phyloP scores from a whole-genome alignment of 139 green algal species.

The Chlamydomonas urium region DNA sequence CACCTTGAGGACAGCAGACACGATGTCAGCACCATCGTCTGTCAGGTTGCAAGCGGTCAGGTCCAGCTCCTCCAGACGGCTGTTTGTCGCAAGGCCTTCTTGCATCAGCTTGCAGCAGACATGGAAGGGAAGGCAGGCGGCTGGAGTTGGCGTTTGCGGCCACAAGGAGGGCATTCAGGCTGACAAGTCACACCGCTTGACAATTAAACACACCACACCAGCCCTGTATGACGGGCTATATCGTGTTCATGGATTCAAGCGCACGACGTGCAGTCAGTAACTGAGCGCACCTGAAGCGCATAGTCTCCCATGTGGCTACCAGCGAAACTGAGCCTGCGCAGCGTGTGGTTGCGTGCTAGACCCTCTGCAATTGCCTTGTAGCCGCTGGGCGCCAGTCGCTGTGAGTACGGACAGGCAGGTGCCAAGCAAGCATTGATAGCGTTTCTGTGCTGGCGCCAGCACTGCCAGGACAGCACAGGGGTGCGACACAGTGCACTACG shows the following conservation, averaged over 20 bases:
- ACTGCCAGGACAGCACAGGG: too few species aligned
- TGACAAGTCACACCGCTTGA: too few species aligned
- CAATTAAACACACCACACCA: too few species aligned
- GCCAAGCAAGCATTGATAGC: too few species aligned
- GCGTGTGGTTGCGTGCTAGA: conserved; percentile 9
- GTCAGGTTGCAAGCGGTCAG: conserved; percentile 27
- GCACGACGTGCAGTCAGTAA: too few species aligned
- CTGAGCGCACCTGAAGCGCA: neutral
- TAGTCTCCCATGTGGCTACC: conserved; percentile 32
- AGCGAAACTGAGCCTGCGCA: conserved; percentile 28
- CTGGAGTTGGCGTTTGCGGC: too few species aligned
- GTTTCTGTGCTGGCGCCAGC: too few species aligned
- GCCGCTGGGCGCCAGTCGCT: conserved; percentile 32
- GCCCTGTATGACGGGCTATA: too few species aligned
- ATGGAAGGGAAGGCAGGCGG: too few species aligned
- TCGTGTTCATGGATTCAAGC: too few species aligned
- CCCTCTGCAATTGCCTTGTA: conserved; percentile 17
- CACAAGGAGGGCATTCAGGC: too few species aligned
- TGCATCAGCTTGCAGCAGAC: neutral
- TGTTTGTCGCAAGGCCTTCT: conserved; percentile 20
- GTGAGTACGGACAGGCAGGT: neutral
- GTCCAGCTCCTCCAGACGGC: conserved; percentile 36
- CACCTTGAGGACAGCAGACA: conserved; percentile 30
- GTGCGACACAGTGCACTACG: too few species aligned
- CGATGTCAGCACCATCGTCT: neutral